Evolutionary conservation across 176 grass and related monocot species (phyloP).

Genomic region (Triticum dicoccoides): DNA sequence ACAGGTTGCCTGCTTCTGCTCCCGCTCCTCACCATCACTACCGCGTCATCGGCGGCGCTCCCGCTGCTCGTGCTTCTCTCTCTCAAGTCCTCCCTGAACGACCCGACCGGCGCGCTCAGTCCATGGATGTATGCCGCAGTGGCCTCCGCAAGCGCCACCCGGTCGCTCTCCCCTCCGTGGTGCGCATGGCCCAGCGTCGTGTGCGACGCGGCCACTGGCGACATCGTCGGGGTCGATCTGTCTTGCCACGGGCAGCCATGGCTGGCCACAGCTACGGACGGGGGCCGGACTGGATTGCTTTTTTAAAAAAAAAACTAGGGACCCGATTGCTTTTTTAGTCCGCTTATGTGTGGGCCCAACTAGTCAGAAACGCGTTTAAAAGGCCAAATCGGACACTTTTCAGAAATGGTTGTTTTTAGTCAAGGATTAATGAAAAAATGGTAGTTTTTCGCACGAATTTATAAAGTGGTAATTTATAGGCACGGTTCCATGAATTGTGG

Average conservation of each 20-base stretch:
- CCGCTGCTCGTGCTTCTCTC: conserved; percentile 70
- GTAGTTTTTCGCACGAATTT: too few species aligned
- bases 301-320: too few species aligned
- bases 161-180: conserved; percentile 50
- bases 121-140: conserved; percentile 61
- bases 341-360: too few species aligned
- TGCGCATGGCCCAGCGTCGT: conserved; percentile 69
- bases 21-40: conserved; percentile 35
- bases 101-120: conserved; percentile 49
- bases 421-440: too few species aligned
- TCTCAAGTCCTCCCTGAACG: conserved; percentile 53
- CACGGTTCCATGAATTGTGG: too few species aligned
- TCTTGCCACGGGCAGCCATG: conserved; percentile 20
- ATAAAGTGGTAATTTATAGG: too few species aligned
- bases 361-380: too few species aligned
- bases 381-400: too few species aligned
- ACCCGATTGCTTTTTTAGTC: too few species aligned
- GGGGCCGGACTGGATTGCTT: too few species aligned
- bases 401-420: too few species aligned
- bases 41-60: conserved; percentile 46
- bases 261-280: too few species aligned
- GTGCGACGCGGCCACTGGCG: conserved; percentile 50
- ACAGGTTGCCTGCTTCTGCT: conserved; percentile 33
- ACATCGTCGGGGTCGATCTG: conserved; percentile 55
- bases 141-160: conserved; percentile 16